Evolutionary conservation across 192 early-diverging fungal genomes (phyloP).

Genomic region (Mortierella claussenii): DNA sequence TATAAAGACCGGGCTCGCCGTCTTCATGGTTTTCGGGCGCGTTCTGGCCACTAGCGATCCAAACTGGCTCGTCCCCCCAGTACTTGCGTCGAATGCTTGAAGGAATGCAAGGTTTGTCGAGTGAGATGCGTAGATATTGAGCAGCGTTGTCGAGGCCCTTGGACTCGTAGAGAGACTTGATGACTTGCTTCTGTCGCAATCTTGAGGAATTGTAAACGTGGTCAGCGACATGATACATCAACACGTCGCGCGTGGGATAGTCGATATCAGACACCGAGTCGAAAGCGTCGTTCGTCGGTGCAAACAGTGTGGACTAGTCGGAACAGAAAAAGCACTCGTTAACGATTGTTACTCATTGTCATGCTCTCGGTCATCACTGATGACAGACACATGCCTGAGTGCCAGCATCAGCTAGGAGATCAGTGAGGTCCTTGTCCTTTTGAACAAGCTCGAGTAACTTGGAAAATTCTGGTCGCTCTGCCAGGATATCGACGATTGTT

Average conservation of each 20-base stretch:
- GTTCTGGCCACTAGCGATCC: slow-evolving; percentile 2
- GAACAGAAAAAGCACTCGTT: background rate
- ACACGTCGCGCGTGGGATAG: slow-evolving; percentile 19
- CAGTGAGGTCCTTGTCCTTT: slow-evolving; percentile 23
- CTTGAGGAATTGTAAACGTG: slow-evolving; percentile 18
- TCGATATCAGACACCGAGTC: slow-evolving; percentile 37
- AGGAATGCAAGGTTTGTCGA: slow-evolving; percentile 12
- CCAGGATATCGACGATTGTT: slow-evolving; percentile 31
- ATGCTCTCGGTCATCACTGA: too few relatives aligned
- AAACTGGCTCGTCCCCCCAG: slow-evolving; percentile 22
- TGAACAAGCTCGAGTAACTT: slow-evolving; percentile 32
- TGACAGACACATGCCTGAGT: slow-evolving; percentile 21
- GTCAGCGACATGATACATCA: slow-evolving; percentile 40
- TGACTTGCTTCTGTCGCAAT: slow-evolving; percentile 8
- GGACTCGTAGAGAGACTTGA: slow-evolving; percentile 24
- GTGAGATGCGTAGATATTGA: slow-evolving; percentile 31
- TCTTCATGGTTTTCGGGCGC: background rate
- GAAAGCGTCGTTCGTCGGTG: slow-evolving; percentile 41
- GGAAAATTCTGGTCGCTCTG: slow-evolving; percentile 33
- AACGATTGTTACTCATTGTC: background rate
- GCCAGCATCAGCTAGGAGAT: slow-evolving; percentile 12
- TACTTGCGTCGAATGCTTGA: slow-evolving; percentile 1
- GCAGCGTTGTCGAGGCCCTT: slow-evolving; percentile 27
- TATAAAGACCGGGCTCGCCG: background rate
- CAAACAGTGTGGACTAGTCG: slow-evolving; percentile 30